Evolutionary conservation across 768 basidiomycete species (phyloP), one percentile per base, ranked within the genome.

Genomic region (Trametes gibbosa): DNA sequence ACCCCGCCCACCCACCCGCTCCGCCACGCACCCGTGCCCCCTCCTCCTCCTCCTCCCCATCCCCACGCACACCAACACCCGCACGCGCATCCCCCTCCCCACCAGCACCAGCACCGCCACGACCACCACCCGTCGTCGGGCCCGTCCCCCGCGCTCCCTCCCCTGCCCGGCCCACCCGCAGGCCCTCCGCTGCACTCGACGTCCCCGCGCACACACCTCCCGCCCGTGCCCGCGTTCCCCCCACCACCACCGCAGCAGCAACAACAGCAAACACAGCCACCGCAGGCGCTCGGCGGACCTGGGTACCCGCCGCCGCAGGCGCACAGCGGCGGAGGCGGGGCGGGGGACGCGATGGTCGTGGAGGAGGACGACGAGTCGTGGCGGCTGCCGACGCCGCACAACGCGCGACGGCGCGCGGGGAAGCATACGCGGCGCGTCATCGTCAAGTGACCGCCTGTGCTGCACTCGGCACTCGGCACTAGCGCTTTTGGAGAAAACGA

Each of bases 381-480:
- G 89, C 76, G 84, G 29, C 75, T 81, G 43, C 86, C 89, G 0
- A 89, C 84, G 72, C 88, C 89, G 21, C 84, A 86, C 66, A 81
- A 82, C 40, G 89, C 90, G 69, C 83, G 89, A 23, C 77, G 89
- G 55, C 78, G 89, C 56, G 89, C 89, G 51, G 89, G 89, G 50
- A 92, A 92, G 70, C 89, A 91, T 69, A 91, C 89, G 23, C 79
- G 78, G 67, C 81, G 89, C 53, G 84, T 90, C 34, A 83, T 90
- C 42, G 71, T 72, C 51, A 71, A 68, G 66, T 66, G 32, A 14
- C n/a, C n/a, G n/a, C n/a, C n/a, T n/a, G n/a, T n/a, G n/a, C n/a
- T n/a, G n/a, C n/a, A n/a, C n/a, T n/a, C n/a, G n/a, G n/a, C n/a
- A n/a, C n/a, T n/a, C n/a, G n/a, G n/a, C n/a, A n/a, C n/a, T n/a